Percentiles rank a stretch among this genome's conserved stretches.
phyloP scores from a whole-genome alignment of 495 filamentous ascomycete species.

The Aspergillus incahuasiensis region DNA sequence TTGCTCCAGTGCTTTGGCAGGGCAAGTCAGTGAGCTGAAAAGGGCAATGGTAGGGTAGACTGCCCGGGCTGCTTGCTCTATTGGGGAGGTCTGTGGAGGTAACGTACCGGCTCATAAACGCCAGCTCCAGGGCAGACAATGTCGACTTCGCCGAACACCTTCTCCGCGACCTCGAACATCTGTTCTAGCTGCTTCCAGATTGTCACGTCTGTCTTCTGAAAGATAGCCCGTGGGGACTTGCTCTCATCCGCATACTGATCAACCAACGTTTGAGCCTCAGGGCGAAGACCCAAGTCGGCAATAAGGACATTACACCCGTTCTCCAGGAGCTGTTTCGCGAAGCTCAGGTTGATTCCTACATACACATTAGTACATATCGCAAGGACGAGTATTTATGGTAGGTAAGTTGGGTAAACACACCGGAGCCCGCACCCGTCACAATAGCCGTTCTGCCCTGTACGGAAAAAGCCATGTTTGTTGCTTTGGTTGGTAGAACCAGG shows the following conservation, averaged over 20 bases:
- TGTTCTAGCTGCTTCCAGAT: constrained; percentile 54
- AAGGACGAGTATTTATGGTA: neutral
- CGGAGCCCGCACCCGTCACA: constrained; percentile 66
- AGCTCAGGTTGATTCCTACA: constrained; percentile 51
- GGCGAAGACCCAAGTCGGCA: constrained; percentile 60
- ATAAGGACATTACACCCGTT: constrained; percentile 62
- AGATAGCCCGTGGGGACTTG: constrained; percentile 46
- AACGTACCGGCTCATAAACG: constrained; percentile 56
- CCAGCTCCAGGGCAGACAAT: constrained; percentile 69
- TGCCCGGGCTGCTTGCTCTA: too few species aligned
- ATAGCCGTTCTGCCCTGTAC: constrained; percentile 63
- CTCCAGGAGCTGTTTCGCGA: constrained; percentile 54
- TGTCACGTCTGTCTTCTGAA: constrained; percentile 59
- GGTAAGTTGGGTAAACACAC: constrained; percentile 30
- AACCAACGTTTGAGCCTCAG: constrained; percentile 56
- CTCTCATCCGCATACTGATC: constrained; percentile 46
- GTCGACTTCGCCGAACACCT: constrained; percentile 55
- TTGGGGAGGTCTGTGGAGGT: neutral
- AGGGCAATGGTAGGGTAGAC: neutral
- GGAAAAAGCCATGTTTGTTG: constrained; percentile 37
- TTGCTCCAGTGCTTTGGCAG: constrained; percentile 49
- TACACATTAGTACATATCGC: constrained; percentile 4
- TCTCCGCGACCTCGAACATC: constrained; percentile 52
- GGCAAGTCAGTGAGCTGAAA: neutral
- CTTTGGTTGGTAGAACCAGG: neutral